Conservation (phyloP, 768 basidiomycete species). For the Leccinum subgranulosum region DNA sequence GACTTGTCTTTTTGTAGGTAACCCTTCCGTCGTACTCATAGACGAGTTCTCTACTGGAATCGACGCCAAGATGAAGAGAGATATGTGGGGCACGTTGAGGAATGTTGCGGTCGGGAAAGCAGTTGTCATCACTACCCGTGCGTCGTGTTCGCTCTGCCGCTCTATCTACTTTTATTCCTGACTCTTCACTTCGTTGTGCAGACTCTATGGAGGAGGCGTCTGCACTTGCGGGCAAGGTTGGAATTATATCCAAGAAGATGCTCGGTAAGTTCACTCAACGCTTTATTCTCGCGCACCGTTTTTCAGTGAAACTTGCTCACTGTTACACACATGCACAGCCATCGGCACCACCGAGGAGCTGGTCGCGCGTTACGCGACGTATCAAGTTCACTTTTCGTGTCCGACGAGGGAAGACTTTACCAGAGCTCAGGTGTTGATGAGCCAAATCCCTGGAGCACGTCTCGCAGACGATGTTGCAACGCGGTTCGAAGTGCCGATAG, state of each 20-base stretch:
- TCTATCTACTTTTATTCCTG: not conserved
- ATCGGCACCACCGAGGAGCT: slow-evolving; percentile 64
- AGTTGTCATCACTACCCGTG: slow-evolving; percentile 69
- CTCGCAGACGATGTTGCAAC: slow-evolving; percentile 74
- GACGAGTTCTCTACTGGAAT: slow-evolving; percentile 85
- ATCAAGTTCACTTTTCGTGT: slow-evolving; percentile 75
- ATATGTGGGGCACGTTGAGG: slow-evolving; percentile 76
- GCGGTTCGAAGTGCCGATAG: slow-evolving; percentile 68
- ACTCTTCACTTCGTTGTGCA: slow-evolving; percentile 18
- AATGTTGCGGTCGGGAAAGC: slow-evolving; percentile 66
- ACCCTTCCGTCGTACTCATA: slow-evolving; percentile 73
- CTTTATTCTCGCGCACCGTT: not conserved
- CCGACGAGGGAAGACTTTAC: slow-evolving; percentile 58
- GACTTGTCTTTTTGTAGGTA: slow-evolving; percentile 41
- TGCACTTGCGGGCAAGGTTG: slow-evolving; percentile 71
- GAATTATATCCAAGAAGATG: slow-evolving; percentile 69
- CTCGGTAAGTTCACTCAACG: slow-evolving; percentile 47
- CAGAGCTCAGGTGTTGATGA: slow-evolving; percentile 59
- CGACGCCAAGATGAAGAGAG: slow-evolving; percentile 79
- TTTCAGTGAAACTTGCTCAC: not conserved
- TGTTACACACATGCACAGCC: slow-evolving; percentile 36
- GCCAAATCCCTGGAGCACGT: slow-evolving; percentile 56
- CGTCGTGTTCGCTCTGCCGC: slow-evolving; percentile 18
- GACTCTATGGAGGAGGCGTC: slow-evolving; percentile 87
- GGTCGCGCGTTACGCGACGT: slow-evolving; percentile 63